Conservation (phyloP, 352 stramenopile genomes). For the Lagenidium giganteum region DNA sequence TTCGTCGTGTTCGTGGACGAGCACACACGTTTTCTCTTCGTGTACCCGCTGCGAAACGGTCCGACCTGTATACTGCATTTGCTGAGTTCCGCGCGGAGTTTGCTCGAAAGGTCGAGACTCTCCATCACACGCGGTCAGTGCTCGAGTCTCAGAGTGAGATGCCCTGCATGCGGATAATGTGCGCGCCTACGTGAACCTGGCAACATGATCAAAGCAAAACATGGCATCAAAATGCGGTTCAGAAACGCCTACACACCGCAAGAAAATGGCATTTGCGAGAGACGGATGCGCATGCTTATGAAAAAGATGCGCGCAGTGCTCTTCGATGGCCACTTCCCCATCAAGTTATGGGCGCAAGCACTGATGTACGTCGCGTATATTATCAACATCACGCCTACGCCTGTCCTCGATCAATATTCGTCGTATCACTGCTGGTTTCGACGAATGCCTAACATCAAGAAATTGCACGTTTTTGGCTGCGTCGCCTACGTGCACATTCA, state of each 20-base stretch:
- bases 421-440: constrained; percentile 1
- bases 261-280: constrained; percentile 8
- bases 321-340: constrained; percentile 2
- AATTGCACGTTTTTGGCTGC: too few relatives aligned
- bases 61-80: constrained; percentile 6
- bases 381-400: constrained; percentile 9
- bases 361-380: constrained; percentile 3
- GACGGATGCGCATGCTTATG: constrained; percentile 12
- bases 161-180: constrained; percentile 6
- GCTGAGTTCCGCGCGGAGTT: constrained; percentile 6
- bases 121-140: too few relatives aligned
- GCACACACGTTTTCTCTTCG: constrained; percentile 10
- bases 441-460: too few relatives aligned
- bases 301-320: constrained; percentile 8
- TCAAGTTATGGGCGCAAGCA: constrained; percentile 4
- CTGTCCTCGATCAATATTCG: constrained; percentile 2
- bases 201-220: background rate
- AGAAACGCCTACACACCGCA: constrained; percentile 8
- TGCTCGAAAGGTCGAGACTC: too few relatives aligned
- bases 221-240: constrained; percentile 6
- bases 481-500: too few relatives aligned
- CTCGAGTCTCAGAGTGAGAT: too few relatives aligned
- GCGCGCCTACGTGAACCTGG: constrained; percentile 11
- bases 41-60: background rate
- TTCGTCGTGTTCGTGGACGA: constrained; percentile 16